These are phyloP conservation scores for Beauveria australis DNA, from an alignment of 2,329 filamentous ascomycete genomes.

Conservation along the genomic window DNA sequence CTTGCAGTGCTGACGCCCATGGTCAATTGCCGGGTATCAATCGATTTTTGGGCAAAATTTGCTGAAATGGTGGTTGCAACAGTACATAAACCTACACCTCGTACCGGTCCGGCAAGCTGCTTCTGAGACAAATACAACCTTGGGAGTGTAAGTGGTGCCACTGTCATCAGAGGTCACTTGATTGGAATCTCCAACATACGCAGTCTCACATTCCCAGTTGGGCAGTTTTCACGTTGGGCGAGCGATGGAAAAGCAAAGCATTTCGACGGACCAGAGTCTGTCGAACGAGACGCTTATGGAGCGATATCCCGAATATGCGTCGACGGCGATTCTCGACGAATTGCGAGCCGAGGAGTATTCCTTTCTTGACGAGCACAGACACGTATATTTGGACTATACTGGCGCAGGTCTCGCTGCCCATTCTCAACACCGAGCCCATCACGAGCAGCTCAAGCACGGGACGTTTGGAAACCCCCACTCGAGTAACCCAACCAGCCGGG, in stretches of 20 bases:
- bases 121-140: background rate
- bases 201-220: background rate
- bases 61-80: background rate
- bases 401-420: conserved; percentile 28
- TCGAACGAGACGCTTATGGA: conserved; percentile 6
- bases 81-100: background rate
- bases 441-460: conserved; percentile 19
- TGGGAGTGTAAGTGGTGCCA: background rate
- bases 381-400: conserved; percentile 35
- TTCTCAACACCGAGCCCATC: conserved; percentile 25
- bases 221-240: background rate
- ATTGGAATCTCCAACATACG: background rate
- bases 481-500: conserved; percentile 27
- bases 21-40: background rate
- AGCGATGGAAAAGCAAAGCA: background rate
- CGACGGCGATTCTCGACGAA: conserved; percentile 23
- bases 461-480: conserved; percentile 35
- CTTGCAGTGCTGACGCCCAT: background rate
- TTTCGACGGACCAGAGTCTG: background rate
- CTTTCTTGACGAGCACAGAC: conserved; percentile 28
- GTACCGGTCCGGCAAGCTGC: background rate
- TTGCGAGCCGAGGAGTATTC: conserved; percentile 26
- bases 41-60: background rate
- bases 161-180: background rate
- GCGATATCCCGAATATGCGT: conserved; percentile 26